Percentiles rank a stretch among this genome's conserved stretches.
These are phyloP conservation scores for Trametes sanguinea DNA, from an alignment of 768 basidiomycete genomes.

Conservation along the genomic window DNA sequence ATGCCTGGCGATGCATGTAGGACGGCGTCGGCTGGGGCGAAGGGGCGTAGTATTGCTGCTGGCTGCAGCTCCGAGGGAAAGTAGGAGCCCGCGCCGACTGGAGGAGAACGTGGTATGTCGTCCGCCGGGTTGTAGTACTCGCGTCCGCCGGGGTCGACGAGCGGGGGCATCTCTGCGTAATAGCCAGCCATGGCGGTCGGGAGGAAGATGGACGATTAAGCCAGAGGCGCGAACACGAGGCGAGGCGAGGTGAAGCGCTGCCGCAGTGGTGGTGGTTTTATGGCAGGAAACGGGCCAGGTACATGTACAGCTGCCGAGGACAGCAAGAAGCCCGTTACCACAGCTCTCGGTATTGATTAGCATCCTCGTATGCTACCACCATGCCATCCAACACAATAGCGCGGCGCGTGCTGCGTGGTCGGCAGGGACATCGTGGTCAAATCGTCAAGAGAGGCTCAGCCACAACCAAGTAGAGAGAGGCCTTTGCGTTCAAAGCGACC, in stretches of 20 bases:
- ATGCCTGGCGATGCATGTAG: background rate
- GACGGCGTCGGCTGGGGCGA: background rate
- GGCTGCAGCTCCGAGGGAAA: conserved; percentile 9
- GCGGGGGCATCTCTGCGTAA: conserved; percentile 23
- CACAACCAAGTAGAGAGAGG: background rate
- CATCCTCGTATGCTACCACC: too few relatives aligned
- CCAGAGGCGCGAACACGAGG: conserved; percentile 17
- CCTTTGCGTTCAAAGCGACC: too few relatives aligned
- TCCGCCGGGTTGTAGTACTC: conserved; percentile 3
- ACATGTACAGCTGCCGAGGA: background rate
- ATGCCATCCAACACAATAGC: too few relatives aligned
- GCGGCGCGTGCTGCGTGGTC: too few relatives aligned
- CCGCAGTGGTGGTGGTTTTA: background rate
- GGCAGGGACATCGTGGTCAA: background rate
- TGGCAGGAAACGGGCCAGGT: background rate
- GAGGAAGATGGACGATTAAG: conserved; percentile 11
- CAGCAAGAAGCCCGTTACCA: background rate
- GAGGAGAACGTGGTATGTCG: conserved; percentile 2
- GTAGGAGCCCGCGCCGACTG: background rate
- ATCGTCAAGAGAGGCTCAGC: background rate
- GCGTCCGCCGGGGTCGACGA: conserved; percentile 14
- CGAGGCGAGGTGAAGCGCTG: conserved; percentile 8
- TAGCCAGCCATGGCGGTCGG: conserved; percentile 15
- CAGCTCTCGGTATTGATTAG: background rate
- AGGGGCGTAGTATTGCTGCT: background rate